A percentile compares a stretch with the other conserved stretches of the same genome.
Conservation (phyloP, 768 basidiomycete genomes). For the Tephrocybe sp. region DNA sequence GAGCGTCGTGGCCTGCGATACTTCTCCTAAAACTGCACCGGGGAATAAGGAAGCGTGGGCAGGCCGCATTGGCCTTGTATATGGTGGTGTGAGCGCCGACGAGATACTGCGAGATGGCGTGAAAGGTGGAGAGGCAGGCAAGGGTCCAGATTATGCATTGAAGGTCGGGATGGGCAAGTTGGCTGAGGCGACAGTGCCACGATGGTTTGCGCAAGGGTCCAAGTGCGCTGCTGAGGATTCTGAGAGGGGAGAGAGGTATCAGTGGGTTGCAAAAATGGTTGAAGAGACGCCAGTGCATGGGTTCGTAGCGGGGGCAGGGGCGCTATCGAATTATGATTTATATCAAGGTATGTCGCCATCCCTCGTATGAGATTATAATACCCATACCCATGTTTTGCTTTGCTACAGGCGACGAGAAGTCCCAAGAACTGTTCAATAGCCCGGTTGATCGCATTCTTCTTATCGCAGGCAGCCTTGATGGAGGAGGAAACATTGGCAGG, state of each 20-base stretch:
- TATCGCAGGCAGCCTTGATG: slow-evolving; percentile 46
- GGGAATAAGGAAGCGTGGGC: slow-evolving; percentile 52
- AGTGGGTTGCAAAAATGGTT: slow-evolving; percentile 37
- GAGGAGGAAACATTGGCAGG: slow-evolving; percentile 41
- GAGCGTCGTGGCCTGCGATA: slow-evolving; percentile 47
- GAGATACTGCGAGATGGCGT: slow-evolving; percentile 8
- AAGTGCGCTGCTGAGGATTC: slow-evolving; percentile 19
- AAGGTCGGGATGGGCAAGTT: slow-evolving; percentile 39
- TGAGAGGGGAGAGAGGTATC: slow-evolving; percentile 10
- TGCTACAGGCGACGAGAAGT: slow-evolving; percentile 8
- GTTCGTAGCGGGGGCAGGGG: slow-evolving; percentile 43
- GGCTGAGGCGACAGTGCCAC: slow-evolving; percentile 37
- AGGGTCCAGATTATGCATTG: slow-evolving; percentile 25
- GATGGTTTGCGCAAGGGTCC: slow-evolving; percentile 48
- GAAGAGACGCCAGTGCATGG: slow-evolving; percentile 36
- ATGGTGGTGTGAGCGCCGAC: slow-evolving; percentile 16
- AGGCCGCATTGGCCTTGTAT: slow-evolving; percentile 37
- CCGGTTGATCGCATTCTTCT: slow-evolving; percentile 33
- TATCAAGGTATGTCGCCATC: slow-evolving; percentile 21
- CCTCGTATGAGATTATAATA: too few relatives aligned
- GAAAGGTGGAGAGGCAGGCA: slow-evolving; percentile 10
- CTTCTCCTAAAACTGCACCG: slow-evolving; percentile 37
- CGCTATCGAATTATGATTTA: slow-evolving; percentile 44
- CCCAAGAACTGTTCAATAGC: slow-evolving; percentile 22
- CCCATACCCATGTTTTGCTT: neutral